Conservation (phyloP, 2,329 filamentous ascomycete species). For the Colletotrichum sp. region DNA sequence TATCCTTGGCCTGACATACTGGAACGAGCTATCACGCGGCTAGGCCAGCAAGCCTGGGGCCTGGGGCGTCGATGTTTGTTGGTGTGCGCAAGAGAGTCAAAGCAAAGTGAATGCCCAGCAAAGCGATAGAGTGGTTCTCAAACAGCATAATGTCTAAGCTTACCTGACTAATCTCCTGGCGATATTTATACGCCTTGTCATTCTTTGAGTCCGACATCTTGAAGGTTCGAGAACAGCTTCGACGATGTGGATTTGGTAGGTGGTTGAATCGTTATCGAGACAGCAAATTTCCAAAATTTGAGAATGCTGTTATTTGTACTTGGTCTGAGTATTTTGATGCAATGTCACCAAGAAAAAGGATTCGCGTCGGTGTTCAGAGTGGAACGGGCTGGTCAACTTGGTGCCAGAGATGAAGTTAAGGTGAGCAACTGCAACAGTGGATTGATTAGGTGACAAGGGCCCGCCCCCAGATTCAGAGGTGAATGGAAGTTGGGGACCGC, state of each 20-base stretch:
- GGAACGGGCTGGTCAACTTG: background rate
- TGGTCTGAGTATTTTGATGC: background rate
- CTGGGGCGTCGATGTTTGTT: background rate
- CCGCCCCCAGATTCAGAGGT: background rate
- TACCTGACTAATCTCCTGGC: constrained; percentile 98
- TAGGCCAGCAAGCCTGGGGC: background rate
- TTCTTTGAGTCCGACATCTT: constrained; percentile 53
- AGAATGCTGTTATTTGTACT: background rate
- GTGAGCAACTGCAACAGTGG: background rate
- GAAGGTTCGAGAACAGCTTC: background rate
- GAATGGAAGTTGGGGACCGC: background rate
- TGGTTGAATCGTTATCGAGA: background rate
- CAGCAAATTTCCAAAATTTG: background rate
- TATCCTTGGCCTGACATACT: background rate
- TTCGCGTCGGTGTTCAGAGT: background rate
- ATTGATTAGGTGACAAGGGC: background rate
- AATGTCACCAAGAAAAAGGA: background rate
- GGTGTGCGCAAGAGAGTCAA: background rate
- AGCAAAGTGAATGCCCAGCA: background rate
- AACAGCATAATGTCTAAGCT: constrained; percentile 32
- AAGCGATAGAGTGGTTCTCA: background rate
- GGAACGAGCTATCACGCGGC: background rate
- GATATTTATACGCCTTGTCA: constrained; percentile 79
- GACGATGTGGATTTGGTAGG: background rate
- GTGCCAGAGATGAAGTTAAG: background rate